phyloP scores from a whole-genome alignment of 805 yeast genomes.

The Pichia paraexigua region DNA sequence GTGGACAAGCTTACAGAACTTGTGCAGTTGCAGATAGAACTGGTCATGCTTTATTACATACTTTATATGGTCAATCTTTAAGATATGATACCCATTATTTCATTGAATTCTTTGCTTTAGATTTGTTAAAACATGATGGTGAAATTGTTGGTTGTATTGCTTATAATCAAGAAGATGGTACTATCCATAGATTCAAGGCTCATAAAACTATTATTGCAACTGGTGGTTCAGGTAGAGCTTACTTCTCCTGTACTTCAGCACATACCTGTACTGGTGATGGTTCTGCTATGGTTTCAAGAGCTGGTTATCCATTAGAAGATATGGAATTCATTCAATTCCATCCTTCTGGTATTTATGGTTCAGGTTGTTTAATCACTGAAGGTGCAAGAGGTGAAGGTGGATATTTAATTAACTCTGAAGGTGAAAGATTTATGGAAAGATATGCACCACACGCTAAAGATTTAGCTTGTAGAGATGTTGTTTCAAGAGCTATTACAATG shows the following conservation, averaged over 20 bases:
- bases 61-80: constrained; percentile 92
- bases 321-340: constrained; percentile 98
- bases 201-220: constrained; percentile 96
- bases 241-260: constrained; percentile 98
- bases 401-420: constrained; percentile 88
- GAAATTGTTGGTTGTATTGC: constrained; percentile 96
- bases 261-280: constrained; percentile 99
- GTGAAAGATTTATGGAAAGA: constrained; percentile 99
- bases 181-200: constrained; percentile 94
- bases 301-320: constrained; percentile 96
- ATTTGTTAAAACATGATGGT: constrained; percentile 89
- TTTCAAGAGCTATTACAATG: constrained; percentile 96
- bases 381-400: constrained; percentile 99
- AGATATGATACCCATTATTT: constrained; percentile 97
- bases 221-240: constrained; percentile 98
- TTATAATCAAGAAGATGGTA: constrained; percentile 98
- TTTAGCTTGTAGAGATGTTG: constrained; percentile 97
- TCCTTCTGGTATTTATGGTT: constrained; percentile 98
- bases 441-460: constrained; percentile 98
- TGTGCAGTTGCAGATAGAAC: constrained; percentile 99
- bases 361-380: constrained; percentile 97
- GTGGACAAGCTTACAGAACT: constrained; percentile 98
- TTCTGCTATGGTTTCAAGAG: constrained; percentile 95
- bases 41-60: constrained; percentile 94
- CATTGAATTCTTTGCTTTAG: constrained; percentile 95